Evolutionary conservation across 1,139 yeast genomes (phyloP).

Genomic region (Protomyces arabidopsidicola): DNA sequence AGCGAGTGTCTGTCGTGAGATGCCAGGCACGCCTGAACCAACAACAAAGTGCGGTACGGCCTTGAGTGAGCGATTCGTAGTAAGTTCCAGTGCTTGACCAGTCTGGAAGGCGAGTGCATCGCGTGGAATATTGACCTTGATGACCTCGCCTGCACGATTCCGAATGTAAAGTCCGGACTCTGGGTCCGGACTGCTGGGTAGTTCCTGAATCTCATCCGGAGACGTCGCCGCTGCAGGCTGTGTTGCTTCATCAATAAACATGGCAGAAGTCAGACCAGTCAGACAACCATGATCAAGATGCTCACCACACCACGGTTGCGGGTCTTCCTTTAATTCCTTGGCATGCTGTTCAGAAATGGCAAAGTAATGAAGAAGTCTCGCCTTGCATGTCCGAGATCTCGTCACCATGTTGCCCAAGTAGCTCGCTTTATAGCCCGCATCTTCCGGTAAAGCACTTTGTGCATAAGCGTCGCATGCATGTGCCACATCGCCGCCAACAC

Average conservation of each 20-base stretch:
- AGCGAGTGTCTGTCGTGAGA: constrained; percentile 57
- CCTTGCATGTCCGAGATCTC: constrained; percentile 55
- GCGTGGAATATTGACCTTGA: constrained; percentile 53
- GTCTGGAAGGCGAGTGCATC: constrained; percentile 62
- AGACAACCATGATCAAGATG: constrained; percentile 61
- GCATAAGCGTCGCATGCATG: constrained; percentile 47
- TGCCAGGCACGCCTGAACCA: constrained; percentile 41
- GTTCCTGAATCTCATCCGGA: constrained; percentile 31
- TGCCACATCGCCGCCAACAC: constrained; percentile 52
- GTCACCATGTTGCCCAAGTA: constrained; percentile 49
- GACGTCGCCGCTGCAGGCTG: not conserved
- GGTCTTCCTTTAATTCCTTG: constrained; percentile 28
- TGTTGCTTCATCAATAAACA: constrained; percentile 43
- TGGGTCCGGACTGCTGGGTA: constrained; percentile 46
- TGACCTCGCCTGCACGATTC: constrained; percentile 47
- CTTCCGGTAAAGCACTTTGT: constrained; percentile 28
- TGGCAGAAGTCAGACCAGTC: constrained; percentile 50
- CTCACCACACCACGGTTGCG: constrained; percentile 59
- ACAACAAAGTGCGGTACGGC: constrained; percentile 61
- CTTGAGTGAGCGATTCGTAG: constrained; percentile 50
- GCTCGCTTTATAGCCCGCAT: constrained; percentile 40
- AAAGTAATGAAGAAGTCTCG: constrained; percentile 56
- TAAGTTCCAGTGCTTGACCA: constrained; percentile 56
- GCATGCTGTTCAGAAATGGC: constrained; percentile 34
- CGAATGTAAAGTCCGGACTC: constrained; percentile 53